Evolutionary conservation across 2,329 filamentous ascomycete genomes (phyloP), one percentile per base, ranked within the genome.

Genomic region (Polychaeton citri): DNA sequence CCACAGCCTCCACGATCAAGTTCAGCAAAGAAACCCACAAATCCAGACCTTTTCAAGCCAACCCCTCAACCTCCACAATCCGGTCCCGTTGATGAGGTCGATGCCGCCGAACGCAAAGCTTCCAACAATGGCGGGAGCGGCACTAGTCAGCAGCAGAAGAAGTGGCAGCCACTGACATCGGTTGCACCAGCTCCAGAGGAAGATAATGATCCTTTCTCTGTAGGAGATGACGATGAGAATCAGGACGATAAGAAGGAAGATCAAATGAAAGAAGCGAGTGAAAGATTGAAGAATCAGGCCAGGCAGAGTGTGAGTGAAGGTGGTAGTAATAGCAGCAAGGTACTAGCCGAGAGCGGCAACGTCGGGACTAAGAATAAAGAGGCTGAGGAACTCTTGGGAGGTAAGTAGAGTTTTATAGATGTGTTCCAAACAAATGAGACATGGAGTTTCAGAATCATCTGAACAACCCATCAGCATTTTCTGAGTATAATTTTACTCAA

Each of bases 151-250:
- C 90, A 86, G 63, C 62, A 74, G 32, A 95, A 87, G 71, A 98
- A 98, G 65, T 98, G 90, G 90, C 88, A 98, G 60, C 88, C 90
- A 7, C 65, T 98, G 48, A 85, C 87, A 9, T 72, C 79, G 0
- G 76, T 95, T 10, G 83, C 92, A 44, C 85, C 87, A 1, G 79
- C 74, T 43, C 87, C 88, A 10, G 81, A 94, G 42, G 65, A 96
- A 46, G 66, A 96, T 48, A 88, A 94, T 50, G 90, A 98, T 53
- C 90, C 90, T 0, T 98, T 98, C 63, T 95, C 86, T 52, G 71
- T 98, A 10, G 90, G 90, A 4, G 88, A 96, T 49, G 88, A 96
- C 47, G 87, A 94, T 47, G 90, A 98, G 60, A 81, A 81, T 48
- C 38, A 45, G 61, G 46, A 49, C 37, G 60, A 66, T 12, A 90